Evolutionary conservation across 495 filamentous ascomycete genomes (phyloP).

Genomic region (Penicillium ucsense): DNA sequence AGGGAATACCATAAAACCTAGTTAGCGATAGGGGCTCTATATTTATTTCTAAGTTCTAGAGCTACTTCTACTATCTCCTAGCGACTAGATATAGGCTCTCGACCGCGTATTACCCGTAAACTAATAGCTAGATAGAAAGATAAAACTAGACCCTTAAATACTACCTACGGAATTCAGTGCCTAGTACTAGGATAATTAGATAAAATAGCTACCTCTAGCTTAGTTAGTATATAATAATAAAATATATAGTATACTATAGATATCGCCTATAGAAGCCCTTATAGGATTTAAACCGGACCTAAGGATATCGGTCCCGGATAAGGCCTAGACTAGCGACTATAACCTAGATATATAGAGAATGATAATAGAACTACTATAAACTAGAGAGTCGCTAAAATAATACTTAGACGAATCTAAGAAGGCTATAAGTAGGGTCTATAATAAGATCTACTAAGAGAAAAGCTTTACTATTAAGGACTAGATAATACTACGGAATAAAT

Average conservation of each 20-base stretch:
- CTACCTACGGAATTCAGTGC: constrained; percentile 2
- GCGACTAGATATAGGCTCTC: constrained; percentile 1
- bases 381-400: too few species aligned
- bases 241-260: constrained; percentile 1
- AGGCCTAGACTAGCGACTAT: background rate
- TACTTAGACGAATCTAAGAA: too few species aligned
- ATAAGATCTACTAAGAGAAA: too few species aligned
- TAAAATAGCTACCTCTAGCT: background rate
- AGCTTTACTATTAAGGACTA: too few species aligned
- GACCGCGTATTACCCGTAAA: constrained; percentile 1
- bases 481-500: constrained; percentile 2
- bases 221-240: constrained; percentile 8
- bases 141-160: constrained; percentile 4
- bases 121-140: constrained; percentile 3
- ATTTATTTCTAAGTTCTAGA: too few species aligned
- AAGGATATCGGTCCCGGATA: background rate
- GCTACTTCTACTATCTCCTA: too few species aligned
- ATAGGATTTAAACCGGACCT: constrained; percentile 1
- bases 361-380: too few species aligned
- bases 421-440: too few species aligned
- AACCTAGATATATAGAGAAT: too few species aligned
- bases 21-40: too few species aligned
- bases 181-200: constrained; percentile 5
- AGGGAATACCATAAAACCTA: too few species aligned
- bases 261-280: background rate